Evolutionary conservation across 2,329 filamentous ascomycete genomes (phyloP), one percentile per base, ranked within the genome.

Genomic region (Didymella pomorum): DNA sequence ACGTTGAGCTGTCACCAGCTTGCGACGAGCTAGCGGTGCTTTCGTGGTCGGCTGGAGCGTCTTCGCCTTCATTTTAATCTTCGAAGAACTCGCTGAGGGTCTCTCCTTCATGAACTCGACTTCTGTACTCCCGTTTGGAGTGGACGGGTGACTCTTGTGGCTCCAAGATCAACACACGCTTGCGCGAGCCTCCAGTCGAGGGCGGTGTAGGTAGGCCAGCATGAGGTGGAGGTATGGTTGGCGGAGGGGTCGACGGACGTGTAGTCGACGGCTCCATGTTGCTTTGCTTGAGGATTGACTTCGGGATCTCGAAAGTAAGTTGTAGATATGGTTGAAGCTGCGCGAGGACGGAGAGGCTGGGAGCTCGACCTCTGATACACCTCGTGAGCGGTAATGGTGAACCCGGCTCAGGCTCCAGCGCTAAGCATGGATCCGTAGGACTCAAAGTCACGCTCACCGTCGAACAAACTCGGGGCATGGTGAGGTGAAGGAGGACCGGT

Each of bases 171-270:
- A 16, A 12, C 5, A 48, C 53, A 9, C 41, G 53, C 41, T 68
- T 69, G 20, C 9, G 11, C 11, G 50, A 53, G 0, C 48, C 42
- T 23, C 59, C 65, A 0, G 69, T 73, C 1, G 63, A 56, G 2
- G 70, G 71, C 10, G 69, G 69, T 1, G 71, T 70, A 0, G 69
- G 43, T 0, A 64, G 58, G 8, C 57, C 53, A 9, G 37, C 41
- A 1, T 16, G 4, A 11, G 37, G 50, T 7, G 64, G 63, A 23
- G 66, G 64, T 8, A 64, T 67, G 9, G 31, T n/a, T 35, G 31
- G 31, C 16, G 4, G 31, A 1, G 63, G 53, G n/a, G 65, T 67
- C 12, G 42, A 39, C 11, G 50, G 50, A 37, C 59, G 56, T 39
- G 55, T 39, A 1, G 50, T 58, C 7, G 45, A 29, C 3, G 12